Evolutionary conservation across 148 eudicot species (phyloP).

Genomic region (Selenicereus undatus): DNA sequence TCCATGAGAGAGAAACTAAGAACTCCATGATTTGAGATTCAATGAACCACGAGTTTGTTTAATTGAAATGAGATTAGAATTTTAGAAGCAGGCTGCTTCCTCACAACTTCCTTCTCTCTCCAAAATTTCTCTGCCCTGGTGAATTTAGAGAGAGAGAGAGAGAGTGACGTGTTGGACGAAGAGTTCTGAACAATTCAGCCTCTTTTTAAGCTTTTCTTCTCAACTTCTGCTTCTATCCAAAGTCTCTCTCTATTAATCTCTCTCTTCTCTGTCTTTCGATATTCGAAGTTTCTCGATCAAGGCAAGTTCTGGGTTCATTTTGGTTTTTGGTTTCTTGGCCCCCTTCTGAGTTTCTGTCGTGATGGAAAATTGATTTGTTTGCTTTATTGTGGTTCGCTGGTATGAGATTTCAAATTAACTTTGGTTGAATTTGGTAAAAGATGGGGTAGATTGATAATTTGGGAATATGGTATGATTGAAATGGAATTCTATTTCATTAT

Average conservation of each 20-base stretch:
- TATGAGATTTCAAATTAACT: background rate
- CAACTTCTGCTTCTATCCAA: conserved; percentile 6
- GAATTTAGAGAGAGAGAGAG: background rate
- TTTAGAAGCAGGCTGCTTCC: conserved; percentile 1
- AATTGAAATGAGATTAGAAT: background rate
- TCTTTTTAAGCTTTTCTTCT: background rate
- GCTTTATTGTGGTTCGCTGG: background rate
- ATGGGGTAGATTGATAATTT: background rate
- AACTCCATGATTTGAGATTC: background rate
- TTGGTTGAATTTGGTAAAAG: background rate
- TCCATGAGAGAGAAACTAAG: no score
- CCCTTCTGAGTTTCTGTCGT: background rate
- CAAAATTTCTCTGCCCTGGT: background rate
- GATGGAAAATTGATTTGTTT: background rate
- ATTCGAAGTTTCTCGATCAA: background rate
- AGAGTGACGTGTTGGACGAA: background rate
- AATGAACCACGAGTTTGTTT: background rate
- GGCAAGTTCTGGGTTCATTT: background rate
- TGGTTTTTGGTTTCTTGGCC: no score
- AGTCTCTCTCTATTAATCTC: background rate
- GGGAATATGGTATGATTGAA: background rate
- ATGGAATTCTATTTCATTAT: background rate
- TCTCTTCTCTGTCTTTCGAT: background rate
- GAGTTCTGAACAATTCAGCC: conserved; percentile 9
- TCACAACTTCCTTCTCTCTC: conserved; percentile 10